phyloP scores from a whole-genome alignment of 1,284 basidiomycete species.

The Schizophyllum commune region DNA sequence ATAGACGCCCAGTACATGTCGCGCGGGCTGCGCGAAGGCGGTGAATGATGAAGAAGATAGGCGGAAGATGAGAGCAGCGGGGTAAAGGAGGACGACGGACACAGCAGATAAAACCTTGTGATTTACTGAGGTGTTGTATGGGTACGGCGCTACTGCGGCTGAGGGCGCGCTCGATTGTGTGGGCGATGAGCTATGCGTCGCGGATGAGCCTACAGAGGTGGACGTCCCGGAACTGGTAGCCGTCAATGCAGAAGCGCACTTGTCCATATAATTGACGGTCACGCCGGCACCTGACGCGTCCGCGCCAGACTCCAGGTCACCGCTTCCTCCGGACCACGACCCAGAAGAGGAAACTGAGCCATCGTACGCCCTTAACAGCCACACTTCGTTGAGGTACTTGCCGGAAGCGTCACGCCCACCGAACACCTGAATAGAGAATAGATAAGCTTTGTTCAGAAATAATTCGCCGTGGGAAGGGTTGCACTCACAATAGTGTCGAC shows the following conservation, averaged over 20 bases:
- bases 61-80: conserved; percentile 46
- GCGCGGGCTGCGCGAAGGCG: conserved; percentile 4
- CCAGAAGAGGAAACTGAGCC: conserved; percentile 46
- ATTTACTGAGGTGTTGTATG: conserved; percentile 43
- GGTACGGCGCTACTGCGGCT: conserved; percentile 3
- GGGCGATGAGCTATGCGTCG: conserved; percentile 5
- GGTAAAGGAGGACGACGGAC: conserved; percentile 52
- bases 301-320: conserved; percentile 49
- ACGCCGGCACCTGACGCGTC: conserved; percentile 63
- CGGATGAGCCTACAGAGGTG: conserved; percentile 11
- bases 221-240: conserved; percentile 16
- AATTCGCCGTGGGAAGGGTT: conserved; percentile 1
- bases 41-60: conserved; percentile 36
- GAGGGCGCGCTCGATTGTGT: conserved; percentile 11
- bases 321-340: conserved; percentile 56
- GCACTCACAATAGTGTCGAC: conserved; percentile 57
- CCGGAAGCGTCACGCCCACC: conserved; percentile 64
- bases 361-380: conserved; percentile 67
- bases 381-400: conserved; percentile 62
- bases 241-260: conserved; percentile 41
- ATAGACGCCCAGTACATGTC: conserved; percentile 4
- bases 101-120: conserved; percentile 64
- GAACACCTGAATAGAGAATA: conserved; percentile 38
- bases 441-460: not conserved
- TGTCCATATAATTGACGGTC: conserved; percentile 45